Evolutionary conservation across 768 basidiomycete genomes (phyloP).

Genomic region (Leccinum longicurvipes): DNA sequence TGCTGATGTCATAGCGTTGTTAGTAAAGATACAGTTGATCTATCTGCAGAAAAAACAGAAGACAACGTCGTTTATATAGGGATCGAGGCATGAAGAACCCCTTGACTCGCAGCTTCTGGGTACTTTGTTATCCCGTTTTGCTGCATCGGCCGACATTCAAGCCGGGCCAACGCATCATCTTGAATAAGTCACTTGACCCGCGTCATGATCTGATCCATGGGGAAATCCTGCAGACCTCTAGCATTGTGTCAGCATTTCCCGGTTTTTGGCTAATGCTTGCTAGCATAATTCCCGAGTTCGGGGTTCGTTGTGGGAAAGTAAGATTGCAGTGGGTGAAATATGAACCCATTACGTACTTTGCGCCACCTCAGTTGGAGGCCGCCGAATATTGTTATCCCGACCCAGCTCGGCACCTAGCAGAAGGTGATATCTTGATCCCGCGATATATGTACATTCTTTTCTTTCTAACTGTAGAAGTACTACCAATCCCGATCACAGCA

Average conservation of each 20-base stretch:
- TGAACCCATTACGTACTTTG: too few species aligned
- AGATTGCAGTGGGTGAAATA: neutral
- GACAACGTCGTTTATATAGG: neutral
- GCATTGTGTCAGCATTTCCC: neutral
- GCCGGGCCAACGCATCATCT: neutral
- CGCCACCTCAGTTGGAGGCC: too few species aligned
- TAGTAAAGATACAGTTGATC: neutral
- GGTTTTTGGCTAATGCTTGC: neutral
- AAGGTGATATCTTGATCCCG: too few species aligned
- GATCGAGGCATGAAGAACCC: neutral
- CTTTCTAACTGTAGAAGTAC: too few species aligned
- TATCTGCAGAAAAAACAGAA: neutral
- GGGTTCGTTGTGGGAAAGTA: neutral
- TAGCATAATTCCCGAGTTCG: neutral
- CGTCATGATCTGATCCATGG: neutral
- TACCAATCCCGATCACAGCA: too few species aligned
- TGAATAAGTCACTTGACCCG: neutral
- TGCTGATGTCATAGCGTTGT: conserved; percentile 4
- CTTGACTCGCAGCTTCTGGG: too few species aligned
- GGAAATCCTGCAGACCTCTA: neutral
- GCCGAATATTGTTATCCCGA: too few species aligned
- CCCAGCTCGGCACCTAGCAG: too few species aligned
- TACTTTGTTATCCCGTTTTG: neutral
- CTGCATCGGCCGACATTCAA: neutral
- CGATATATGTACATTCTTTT: too few species aligned